Evolutionary conservation across 1,139 yeast genomes (phyloP).

Genomic region (Debaryomyces psychrophilus): DNA sequence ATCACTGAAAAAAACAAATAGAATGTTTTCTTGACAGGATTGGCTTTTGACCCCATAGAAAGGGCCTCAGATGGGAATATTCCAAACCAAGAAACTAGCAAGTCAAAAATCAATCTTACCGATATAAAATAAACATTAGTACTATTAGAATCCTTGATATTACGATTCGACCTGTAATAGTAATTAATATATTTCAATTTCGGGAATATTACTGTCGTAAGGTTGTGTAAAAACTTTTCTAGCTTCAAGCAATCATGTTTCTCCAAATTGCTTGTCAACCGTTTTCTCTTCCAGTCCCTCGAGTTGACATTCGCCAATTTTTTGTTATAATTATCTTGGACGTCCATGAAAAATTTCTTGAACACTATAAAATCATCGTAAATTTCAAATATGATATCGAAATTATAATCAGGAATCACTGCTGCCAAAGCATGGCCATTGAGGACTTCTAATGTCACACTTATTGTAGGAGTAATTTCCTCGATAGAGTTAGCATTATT

Average conservation of each 20-base stretch:
- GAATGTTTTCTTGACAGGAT: slow-evolving; percentile 37
- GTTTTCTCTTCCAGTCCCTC: neutral
- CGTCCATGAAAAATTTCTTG: slow-evolving; percentile 23
- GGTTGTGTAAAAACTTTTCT: slow-evolving; percentile 32
- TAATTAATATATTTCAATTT: slow-evolving; percentile 29
- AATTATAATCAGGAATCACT: slow-evolving; percentile 39
- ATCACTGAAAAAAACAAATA: slow-evolving; percentile 39
- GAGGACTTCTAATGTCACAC: slow-evolving; percentile 29
- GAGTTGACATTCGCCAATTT: neutral
- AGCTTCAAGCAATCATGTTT: slow-evolving; percentile 25
- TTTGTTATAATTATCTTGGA: slow-evolving; percentile 10
- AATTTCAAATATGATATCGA: slow-evolving; percentile 32
- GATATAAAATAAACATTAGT: slow-evolving; percentile 26
- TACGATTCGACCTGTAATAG: slow-evolving; percentile 21
- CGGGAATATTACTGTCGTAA: slow-evolving; percentile 34
- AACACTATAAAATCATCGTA: slow-evolving; percentile 27
- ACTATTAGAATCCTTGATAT: slow-evolving; percentile 17
- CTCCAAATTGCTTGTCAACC: neutral
- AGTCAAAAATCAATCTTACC: slow-evolving; percentile 33
- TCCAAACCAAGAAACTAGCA: slow-evolving; percentile 39
- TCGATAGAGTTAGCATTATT: slow-evolving; percentile 23
- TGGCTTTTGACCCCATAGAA: slow-evolving; percentile 31
- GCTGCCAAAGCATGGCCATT: slow-evolving; percentile 31
- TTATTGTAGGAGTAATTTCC: slow-evolving; percentile 32
- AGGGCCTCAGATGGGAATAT: slow-evolving; percentile 39